Evolutionary conservation across 2,329 filamentous ascomycete genomes (phyloP), one percentile per base, ranked within the genome.

Genomic region (Diaporthe sp.): DNA sequence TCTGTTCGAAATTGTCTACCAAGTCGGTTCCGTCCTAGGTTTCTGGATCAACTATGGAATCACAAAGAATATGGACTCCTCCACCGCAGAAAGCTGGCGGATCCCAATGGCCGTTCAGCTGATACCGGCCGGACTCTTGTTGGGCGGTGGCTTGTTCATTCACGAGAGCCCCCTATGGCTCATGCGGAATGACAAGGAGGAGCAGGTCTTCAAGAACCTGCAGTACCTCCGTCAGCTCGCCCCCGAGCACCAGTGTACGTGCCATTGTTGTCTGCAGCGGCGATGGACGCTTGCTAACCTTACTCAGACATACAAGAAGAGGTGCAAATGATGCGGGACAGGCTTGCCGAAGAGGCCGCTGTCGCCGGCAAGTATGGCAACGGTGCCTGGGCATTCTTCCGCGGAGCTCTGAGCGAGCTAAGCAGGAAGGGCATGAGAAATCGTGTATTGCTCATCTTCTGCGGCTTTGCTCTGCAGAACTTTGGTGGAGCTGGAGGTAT

Each of bases 41-140:
- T 91, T 91, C 79, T 86, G 85, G 84, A 85, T 86, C 77, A 85
- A 86, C 78, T 86, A 84, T 50, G 85, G 84, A 65, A 84, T 86
- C 75, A 83, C 83, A 72, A 79, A 83, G 73, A 82, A 84, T 77
- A 83, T 86, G 80, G 77, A 81, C 58, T 76, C 77, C 51, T 75
- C 59, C 3, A 80, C 78, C 22, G 72, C 80, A 2, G 81, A 83
- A 5, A 81, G 83, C 63, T 89, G 87, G 87, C 81, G 86, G 9
- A 84, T 89, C 51, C 87, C 87, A 9, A 85, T 88, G 79, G 87
- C 84, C 0, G 82, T 89, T 22, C 85, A 86, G 75, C 79, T 85
- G 10, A 79, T 87, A 3, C 87, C 87, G 8, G 82, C 85, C 0
- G 81, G 83, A 7, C 76, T 85, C 3, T 81, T 88, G 32, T 81